Evolutionary conservation across 768 basidiomycete species (phyloP).

Genomic region (Naganishia randhawae): DNA sequence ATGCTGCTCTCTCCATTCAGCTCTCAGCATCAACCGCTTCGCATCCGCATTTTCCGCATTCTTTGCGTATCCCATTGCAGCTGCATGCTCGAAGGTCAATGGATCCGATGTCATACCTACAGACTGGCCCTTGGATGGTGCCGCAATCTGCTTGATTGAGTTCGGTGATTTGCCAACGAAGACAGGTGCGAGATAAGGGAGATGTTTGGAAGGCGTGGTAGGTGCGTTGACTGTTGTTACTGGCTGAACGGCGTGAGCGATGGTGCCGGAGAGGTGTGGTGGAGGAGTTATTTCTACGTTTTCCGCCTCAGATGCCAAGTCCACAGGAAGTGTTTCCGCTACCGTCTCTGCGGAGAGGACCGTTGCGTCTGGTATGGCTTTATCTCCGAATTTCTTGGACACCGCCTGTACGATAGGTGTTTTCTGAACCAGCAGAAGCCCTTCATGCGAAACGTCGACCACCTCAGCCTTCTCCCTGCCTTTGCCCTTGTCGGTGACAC

Average conservation of each 20-base stretch:
- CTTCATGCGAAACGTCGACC: slow-evolving; percentile 25
- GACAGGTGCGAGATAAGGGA: not conserved
- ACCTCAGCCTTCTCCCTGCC: slow-evolving; percentile 18
- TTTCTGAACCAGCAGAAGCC: not conserved
- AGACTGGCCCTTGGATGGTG: slow-evolving; percentile 31
- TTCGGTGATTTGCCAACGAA: not conserved
- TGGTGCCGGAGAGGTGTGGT: too few relatives aligned
- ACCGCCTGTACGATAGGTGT: not conserved
- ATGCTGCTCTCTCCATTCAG: slow-evolving; percentile 79
- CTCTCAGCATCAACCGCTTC: slow-evolving; percentile 72
- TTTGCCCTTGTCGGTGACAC: not conserved
- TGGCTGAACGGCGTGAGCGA: not conserved
- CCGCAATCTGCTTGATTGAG: slow-evolving; percentile 6
- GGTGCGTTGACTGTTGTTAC: not conserved
- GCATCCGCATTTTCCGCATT: slow-evolving; percentile 69
- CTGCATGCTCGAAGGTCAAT: slow-evolving; percentile 53
- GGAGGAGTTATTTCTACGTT: not conserved
- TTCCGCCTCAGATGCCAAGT: not conserved
- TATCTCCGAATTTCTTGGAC: not conserved
- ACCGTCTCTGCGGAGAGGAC: not conserved
- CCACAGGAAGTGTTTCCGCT: not conserved
- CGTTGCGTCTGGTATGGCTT: not conserved
- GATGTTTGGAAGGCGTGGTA: not conserved
- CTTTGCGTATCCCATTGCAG: slow-evolving; percentile 61
- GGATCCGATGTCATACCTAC: slow-evolving; percentile 54